A percentile compares a stretch with the other conserved stretches of the same genome.
phyloP scores from a whole-genome alignment of 257 asterid species.

The Hygrophila difformis region DNA sequence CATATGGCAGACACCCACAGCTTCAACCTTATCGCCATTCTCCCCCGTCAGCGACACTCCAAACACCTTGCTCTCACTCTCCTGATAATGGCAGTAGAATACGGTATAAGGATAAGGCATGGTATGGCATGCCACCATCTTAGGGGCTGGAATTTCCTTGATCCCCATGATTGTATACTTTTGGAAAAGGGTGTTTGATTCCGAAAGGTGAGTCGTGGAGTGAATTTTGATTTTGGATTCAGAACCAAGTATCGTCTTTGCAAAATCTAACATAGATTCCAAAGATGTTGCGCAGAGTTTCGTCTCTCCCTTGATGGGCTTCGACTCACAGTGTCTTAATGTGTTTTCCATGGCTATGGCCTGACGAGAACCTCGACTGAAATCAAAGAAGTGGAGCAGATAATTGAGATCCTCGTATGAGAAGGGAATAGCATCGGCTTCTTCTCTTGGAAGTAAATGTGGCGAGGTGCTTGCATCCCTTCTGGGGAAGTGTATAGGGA shows the following conservation, averaged over 20 bases:
- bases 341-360: conserved; percentile 62
- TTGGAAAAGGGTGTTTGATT: conserved; percentile 23
- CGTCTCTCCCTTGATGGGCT: conserved; percentile 53
- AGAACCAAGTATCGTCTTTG: conserved; percentile 30
- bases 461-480: conserved; percentile 28
- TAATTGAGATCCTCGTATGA: conserved; percentile 29
- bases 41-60: conserved; percentile 38
- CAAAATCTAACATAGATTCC: conserved; percentile 55
- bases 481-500: conserved; percentile 49
- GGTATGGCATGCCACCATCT: conserved; percentile 57
- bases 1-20: conserved; percentile 78
- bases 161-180: conserved; percentile 32
- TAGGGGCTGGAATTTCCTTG: conserved; percentile 28
- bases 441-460: conserved; percentile 32
- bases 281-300: conserved; percentile 62
- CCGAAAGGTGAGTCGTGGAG: conserved; percentile 35
- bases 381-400: conserved; percentile 39
- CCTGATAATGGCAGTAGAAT: conserved; percentile 59
- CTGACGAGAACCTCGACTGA: conserved; percentile 52
- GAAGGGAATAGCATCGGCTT: conserved; percentile 62
- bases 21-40: conserved; percentile 47
- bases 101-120: conserved; percentile 68
- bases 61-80: conserved; percentile 41
- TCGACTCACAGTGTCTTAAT: conserved; percentile 44
- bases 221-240: conserved; percentile 20